These are phyloP conservation scores for Coemansia sp. DNA, from an alignment of 192 early-diverging fungal genomes.

Conservation along the genomic window DNA sequence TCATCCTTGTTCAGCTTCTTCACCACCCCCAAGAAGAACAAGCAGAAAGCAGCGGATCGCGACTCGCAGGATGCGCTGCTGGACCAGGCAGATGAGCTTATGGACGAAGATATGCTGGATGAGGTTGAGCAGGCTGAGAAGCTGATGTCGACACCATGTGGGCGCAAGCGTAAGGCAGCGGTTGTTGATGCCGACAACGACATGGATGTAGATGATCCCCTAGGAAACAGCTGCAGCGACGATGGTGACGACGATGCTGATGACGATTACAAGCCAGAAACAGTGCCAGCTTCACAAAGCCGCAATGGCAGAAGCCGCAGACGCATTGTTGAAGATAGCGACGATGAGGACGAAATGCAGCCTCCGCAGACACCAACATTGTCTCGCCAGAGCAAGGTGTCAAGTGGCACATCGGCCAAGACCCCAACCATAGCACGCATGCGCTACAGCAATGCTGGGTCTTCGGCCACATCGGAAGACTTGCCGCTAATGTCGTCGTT, in stretches of 20 bases:
- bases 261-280: slow-evolving; percentile 15
- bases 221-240: not conserved
- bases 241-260: slow-evolving; percentile 7
- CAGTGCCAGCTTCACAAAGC: not conserved
- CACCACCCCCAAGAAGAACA: slow-evolving; percentile 24
- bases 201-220: slow-evolving; percentile 9
- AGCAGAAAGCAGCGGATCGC: not conserved
- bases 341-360: slow-evolving; percentile 14
- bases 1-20: slow-evolving; percentile 49
- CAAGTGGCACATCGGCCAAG: not conserved
- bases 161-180: slow-evolving; percentile 28
- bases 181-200: not conserved
- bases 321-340: slow-evolving; percentile 36
- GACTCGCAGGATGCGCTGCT: slow-evolving; percentile 49
- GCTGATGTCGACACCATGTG: slow-evolving; percentile 1
- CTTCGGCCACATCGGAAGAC: slow-evolving; percentile 25
- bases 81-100: slow-evolving; percentile 13
- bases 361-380: not conserved
- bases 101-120: slow-evolving; percentile 33
- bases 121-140: slow-evolving; percentile 30
- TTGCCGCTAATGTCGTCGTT: slow-evolving; percentile 16
- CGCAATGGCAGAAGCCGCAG: slow-evolving; percentile 12
- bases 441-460: slow-evolving; percentile 5
- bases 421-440: slow-evolving; percentile 17
- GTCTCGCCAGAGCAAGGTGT: not conserved